Evolutionary conservation across 345 rosid species (phyloP).

Genomic region (Salix dunnii): DNA sequence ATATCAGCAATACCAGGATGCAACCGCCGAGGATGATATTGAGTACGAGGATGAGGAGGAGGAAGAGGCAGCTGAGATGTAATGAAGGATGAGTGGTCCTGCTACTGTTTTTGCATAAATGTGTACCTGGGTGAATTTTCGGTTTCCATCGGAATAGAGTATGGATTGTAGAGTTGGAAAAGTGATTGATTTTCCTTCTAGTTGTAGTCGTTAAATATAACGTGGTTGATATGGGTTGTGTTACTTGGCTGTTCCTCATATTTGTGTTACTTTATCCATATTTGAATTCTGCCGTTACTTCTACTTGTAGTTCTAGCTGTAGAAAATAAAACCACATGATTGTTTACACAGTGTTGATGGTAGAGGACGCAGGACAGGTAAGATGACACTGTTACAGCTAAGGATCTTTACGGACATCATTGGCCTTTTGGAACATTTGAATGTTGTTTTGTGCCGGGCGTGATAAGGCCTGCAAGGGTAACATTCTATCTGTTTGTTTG

Average conservation of each 20-base stretch:
- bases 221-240: background rate
- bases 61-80: constrained; percentile 11
- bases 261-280: background rate
- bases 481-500: too few species aligned
- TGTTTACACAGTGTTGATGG: background rate
- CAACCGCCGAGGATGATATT: constrained; percentile 17
- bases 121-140: background rate
- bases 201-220: background rate
- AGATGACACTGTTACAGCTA: background rate
- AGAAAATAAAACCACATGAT: background rate
- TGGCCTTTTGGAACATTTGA: background rate
- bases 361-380: background rate
- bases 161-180: background rate
- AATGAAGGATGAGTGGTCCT: background rate
- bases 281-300: background rate
- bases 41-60: constrained; percentile 23
- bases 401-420: background rate
- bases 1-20: constrained; percentile 27
- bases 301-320: background rate
- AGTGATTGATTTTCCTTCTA: background rate
- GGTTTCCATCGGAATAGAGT: background rate
- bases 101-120: background rate
- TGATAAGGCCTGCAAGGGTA: background rate
- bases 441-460: background rate
- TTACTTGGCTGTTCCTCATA: background rate